phyloP scores from a whole-genome alignment of 805 yeast species.

The Metschnikowia baotianmanensis region DNA sequence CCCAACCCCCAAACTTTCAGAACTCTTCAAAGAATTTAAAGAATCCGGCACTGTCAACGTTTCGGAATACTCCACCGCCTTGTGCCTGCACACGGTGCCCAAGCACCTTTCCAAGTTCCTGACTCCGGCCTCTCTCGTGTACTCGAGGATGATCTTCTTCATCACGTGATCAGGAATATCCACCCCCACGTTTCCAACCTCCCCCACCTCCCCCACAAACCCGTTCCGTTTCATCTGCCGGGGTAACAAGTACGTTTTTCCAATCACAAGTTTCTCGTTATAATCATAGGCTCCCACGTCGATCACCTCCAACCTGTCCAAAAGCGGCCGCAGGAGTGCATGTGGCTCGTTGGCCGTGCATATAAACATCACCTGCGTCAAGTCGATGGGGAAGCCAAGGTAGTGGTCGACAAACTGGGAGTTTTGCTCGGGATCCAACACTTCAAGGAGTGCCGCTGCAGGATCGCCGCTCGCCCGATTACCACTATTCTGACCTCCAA shows the following conservation, averaged over 20 bases:
- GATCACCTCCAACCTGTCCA: slow-evolving; percentile 82
- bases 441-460: slow-evolving; percentile 83
- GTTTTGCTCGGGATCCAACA: slow-evolving; percentile 89
- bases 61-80: slow-evolving; percentile 67
- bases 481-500: slow-evolving; percentile 48
- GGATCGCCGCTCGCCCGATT: slow-evolving; percentile 74
- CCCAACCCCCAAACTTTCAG: no score
- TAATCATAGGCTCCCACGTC: slow-evolving; percentile 77
- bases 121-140: slow-evolving; percentile 86
- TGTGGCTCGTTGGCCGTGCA: slow-evolving; percentile 83
- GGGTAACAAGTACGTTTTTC: slow-evolving; percentile 65
- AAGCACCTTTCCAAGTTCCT: slow-evolving; percentile 73
- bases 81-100: slow-evolving; percentile 75
- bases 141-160: slow-evolving; percentile 59
- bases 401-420: slow-evolving; percentile 75
- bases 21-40: no score
- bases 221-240: slow-evolving; percentile 73
- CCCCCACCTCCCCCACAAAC: slow-evolving; percentile 36
- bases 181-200: no score
- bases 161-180: slow-evolving; percentile 52
- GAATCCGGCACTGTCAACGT: no score
- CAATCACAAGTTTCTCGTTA: slow-evolving; percentile 73
- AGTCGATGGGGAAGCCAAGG: slow-evolving; percentile 79
- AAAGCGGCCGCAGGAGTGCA: slow-evolving; percentile 69
- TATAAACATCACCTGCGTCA: slow-evolving; percentile 75